Evolutionary conservation across 1,284 basidiomycete species (phyloP).

Genomic region (Crucibulum parvulum): DNA sequence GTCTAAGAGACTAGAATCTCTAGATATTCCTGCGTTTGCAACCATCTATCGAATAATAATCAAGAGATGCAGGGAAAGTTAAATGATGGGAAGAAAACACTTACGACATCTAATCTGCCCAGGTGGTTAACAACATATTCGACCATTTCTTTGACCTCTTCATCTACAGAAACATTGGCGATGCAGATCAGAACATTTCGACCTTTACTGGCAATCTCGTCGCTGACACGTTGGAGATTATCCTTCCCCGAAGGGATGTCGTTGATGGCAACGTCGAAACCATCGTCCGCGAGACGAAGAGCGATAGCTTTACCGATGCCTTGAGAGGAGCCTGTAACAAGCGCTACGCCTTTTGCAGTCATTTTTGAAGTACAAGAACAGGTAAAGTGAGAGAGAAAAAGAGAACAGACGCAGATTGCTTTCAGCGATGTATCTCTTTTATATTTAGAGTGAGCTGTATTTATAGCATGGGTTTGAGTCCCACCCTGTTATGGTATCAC

Average conservation of each 20-base stretch:
- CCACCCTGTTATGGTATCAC: too few relatives aligned
- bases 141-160: slow-evolving; percentile 1
- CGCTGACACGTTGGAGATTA: not conserved
- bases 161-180: not conserved
- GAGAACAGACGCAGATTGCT: too few relatives aligned
- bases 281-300: slow-evolving; percentile 4
- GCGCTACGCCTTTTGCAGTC: slow-evolving; percentile 3
- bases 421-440: too few relatives aligned
- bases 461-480: too few relatives aligned
- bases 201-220: not conserved
- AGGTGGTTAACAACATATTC: not conserved
- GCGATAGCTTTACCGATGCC: slow-evolving; percentile 5
- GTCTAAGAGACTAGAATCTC: not conserved
- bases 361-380: too few relatives aligned
- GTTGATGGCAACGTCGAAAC: slow-evolving; percentile 3
- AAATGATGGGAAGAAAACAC: not conserved
- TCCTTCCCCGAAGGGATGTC: not conserved
- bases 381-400: too few relatives aligned
- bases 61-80: not conserved
- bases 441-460: too few relatives aligned
- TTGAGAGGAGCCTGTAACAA: not conserved
- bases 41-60: slow-evolving; percentile 1
- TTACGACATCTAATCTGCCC: slow-evolving; percentile 2
- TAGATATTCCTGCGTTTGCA: slow-evolving; percentile 4
- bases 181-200: not conserved